A percentile compares a stretch with the other conserved stretches of the same genome.
These are phyloP conservation scores for Nymphaea thermarum DNA, from an alignment of 164 flowering plant species.

Conservation along the genomic window DNA sequence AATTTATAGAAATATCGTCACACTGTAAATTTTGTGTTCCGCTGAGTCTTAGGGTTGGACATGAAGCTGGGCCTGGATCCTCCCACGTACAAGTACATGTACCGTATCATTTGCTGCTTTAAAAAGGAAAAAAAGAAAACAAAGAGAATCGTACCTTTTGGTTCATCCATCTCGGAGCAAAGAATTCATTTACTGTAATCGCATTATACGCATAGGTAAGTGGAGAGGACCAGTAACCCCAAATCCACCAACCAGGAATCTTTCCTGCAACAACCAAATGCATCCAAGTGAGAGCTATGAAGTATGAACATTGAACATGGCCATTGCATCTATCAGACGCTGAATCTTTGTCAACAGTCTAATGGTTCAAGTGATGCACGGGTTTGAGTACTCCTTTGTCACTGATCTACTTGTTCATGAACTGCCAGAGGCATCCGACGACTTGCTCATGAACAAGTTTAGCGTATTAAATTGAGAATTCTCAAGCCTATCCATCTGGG, in stretches of 20 bases:
- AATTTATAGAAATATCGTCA: no score
- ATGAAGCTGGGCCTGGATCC: not conserved
- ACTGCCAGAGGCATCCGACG: constrained; percentile 13
- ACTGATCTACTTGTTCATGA: not conserved
- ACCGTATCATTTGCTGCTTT: no score
- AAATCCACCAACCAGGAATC: constrained; percentile 37
- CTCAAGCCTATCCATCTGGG: no score
- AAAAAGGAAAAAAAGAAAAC: not conserved
- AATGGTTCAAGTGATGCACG: not conserved
- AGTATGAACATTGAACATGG: no score
- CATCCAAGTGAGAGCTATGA: not conserved
- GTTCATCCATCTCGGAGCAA: constrained; percentile 29
- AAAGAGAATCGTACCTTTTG: constrained; percentile 14
- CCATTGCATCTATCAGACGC: not conserved
- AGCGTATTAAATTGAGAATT: no score
- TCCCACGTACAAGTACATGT: no score
- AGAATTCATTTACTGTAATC: constrained; percentile 33
- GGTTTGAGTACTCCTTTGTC: not conserved
- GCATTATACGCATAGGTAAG: constrained; percentile 44
- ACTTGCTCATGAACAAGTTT: no score
- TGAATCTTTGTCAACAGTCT: not conserved
- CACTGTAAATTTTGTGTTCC: no score
- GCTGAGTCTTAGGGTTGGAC: not conserved
- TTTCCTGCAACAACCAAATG: not conserved
- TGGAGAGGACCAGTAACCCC: constrained; percentile 56